These are phyloP conservation scores for Paraphoma sp. DNA, from an alignment of 2,329 filamentous ascomycete genomes.

Conservation along the genomic window DNA sequence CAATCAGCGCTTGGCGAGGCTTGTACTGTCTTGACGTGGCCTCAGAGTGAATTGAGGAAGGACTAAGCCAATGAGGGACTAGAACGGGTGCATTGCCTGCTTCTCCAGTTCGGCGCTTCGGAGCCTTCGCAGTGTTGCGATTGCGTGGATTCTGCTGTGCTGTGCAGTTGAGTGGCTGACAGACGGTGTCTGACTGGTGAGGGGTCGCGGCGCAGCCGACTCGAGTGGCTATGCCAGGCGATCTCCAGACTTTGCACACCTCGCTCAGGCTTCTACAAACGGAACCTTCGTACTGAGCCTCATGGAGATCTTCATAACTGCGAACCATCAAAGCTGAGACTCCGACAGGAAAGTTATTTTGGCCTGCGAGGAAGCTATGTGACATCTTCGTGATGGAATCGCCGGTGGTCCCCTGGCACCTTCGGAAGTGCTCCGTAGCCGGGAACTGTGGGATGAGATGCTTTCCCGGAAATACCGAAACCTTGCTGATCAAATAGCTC, in stretches of 20 bases:
- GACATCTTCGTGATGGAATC: too few species aligned
- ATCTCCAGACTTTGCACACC: not conserved
- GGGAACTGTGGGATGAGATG: too few species aligned
- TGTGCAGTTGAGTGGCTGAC: not conserved
- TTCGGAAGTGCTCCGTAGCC: too few species aligned
- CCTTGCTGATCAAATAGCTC: too few species aligned
- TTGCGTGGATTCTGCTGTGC: not conserved
- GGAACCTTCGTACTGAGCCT: not conserved
- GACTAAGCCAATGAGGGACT: not conserved
- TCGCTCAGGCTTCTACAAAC: not conserved
- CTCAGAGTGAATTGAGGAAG: not conserved
- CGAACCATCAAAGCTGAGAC: not conserved
- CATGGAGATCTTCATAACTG: not conserved
- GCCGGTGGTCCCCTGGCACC: too few species aligned
- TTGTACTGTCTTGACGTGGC: not conserved
- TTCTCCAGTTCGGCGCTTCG: not conserved
- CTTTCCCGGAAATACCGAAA: too few species aligned
- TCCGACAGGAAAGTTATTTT: too few species aligned
- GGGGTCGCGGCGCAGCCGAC: not conserved
- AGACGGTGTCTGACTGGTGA: not conserved
- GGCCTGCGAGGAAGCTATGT: too few species aligned
- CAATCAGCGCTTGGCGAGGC: not conserved
- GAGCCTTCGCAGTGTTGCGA: not conserved
- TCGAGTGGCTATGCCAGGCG: not conserved
- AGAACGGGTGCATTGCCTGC: not conserved